These are phyloP conservation scores for Leucosporidium yakuticum DNA, from an alignment of 768 basidiomycete genomes.

Conservation along the genomic window DNA sequence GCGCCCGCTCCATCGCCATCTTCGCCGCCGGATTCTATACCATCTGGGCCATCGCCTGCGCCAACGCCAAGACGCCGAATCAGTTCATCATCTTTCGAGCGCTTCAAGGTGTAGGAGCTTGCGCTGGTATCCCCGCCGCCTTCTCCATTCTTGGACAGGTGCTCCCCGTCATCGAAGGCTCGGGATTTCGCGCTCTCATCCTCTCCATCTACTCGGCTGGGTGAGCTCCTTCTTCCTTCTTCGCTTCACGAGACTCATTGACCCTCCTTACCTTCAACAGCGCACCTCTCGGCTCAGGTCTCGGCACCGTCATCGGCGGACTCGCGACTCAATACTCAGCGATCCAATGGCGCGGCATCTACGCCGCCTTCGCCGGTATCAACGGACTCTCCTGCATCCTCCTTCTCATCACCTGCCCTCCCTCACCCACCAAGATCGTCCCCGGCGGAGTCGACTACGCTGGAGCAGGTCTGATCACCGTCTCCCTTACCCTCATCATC, in stretches of 20 bases:
- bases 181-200: too few relatives aligned
- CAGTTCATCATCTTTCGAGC: slow-evolving; percentile 10
- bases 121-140: slow-evolving; percentile 8
- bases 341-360: slow-evolving; percentile 23
- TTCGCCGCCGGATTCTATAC: slow-evolving; percentile 13
- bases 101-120: slow-evolving; percentile 8
- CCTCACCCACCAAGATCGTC: slow-evolving; percentile 1
- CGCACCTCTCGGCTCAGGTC: slow-evolving; percentile 15
- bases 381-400: background rate
- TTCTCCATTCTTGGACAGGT: too few relatives aligned
- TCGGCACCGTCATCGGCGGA: slow-evolving; percentile 22
- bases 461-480: slow-evolving; percentile 14
- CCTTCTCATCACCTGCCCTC: slow-evolving; percentile 4
- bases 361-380: slow-evolving; percentile 14
- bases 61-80: slow-evolving; percentile 1
- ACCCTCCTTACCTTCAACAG: background rate
- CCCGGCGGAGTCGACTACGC: slow-evolving; percentile 18
- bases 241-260: too few relatives aligned
- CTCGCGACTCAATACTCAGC: slow-evolving; percentile 13
- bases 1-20: slow-evolving; percentile 12
- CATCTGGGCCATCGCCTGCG: slow-evolving; percentile 9
- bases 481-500: slow-evolving; percentile 15
- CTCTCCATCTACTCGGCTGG: too few relatives aligned
- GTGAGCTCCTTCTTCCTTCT: too few relatives aligned
- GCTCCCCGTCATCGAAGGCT: too few relatives aligned